Percentiles rank a stretch among this genome's conserved stretches.
phyloP scores from a whole-genome alignment of 2,329 filamentous ascomycete species.

The Zelopaecilomyces penicillatus region DNA sequence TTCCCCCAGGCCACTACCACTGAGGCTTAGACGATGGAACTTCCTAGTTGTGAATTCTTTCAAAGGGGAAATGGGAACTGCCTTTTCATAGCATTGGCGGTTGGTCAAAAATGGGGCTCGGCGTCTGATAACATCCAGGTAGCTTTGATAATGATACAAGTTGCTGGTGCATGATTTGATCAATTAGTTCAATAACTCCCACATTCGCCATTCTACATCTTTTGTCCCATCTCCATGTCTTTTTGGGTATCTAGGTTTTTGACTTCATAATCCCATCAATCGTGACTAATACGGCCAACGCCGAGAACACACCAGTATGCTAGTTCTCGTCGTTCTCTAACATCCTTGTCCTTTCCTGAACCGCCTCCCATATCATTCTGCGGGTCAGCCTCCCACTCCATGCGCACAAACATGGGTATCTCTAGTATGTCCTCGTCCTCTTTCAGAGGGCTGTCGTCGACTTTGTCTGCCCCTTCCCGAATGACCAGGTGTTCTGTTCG shows the following conservation, averaged over 20 bases:
- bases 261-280: constrained; percentile 16
- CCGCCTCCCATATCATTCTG: constrained; percentile 55
- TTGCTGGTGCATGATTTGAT: constrained; percentile 33
- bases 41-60: constrained; percentile 3
- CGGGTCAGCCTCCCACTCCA: constrained; percentile 78
- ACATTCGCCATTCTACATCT: constrained; percentile 1
- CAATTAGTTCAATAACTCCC: constrained; percentile 14
- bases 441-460: constrained; percentile 39
- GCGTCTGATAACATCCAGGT: constrained; percentile 38
- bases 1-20: constrained; percentile 77
- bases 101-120: constrained; percentile 36
- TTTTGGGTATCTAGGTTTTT: constrained; percentile 32
- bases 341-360: constrained; percentile 46
- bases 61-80: constrained; percentile 16
- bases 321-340: constrained; percentile 73
- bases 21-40: constrained; percentile 42
- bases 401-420: constrained; percentile 86
- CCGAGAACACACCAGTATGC: constrained; percentile 95
- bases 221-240: constrained; percentile 15
- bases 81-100: constrained; percentile 27
- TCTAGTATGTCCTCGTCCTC: constrained; percentile 64
- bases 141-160: constrained; percentile 39
- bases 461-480: constrained; percentile 25
- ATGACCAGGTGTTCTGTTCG: constrained; percentile 27
- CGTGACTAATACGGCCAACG: constrained; percentile 65